Evolutionary conservation across 1,284 basidiomycete genomes (phyloP), one percentile per base, ranked within the genome.

Genomic region (Ceratobasidium sp.): DNA sequence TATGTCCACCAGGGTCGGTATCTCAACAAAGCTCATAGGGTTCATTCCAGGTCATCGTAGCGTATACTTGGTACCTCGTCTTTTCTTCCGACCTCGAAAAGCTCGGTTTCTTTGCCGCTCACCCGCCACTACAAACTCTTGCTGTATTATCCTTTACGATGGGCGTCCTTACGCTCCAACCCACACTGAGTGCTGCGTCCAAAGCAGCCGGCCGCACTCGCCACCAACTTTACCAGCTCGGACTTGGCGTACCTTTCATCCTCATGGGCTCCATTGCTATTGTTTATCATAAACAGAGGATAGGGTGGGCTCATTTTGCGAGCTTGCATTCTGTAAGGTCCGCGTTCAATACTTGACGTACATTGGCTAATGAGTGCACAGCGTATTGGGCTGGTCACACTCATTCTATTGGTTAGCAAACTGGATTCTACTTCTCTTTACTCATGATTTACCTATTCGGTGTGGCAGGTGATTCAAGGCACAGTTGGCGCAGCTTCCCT

Each of bases 281-380:
- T 44, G 82, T 86, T 61, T 85, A 86, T 70, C 89, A 90, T 80
- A 94, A 94, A 81, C 82, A 80, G 40, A 76, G 85, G 0, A 82
- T 86, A 66, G 83, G 80, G 11, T 84, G 84, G 2, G 76, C 84
- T 0, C 92, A 93, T 80, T 90, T 92, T 77, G 86, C 85, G 1
- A 87, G 88, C 15, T 92, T 90, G 91, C 92, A 93, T 81, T 89
- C 88, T 6, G 91, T 92, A 82, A 80, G 88, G 84, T 15, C 66
- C 71, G 29, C 19, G n/a, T 40, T 1, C 15, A 15, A 8, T 9
- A 40, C 25, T n/a, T 57, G 49, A 3, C 44, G 29, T 22, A 61
- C 5, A 15, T 64, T 44, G 43, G 44, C 44, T n/a, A 32, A 69
- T 8, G 29, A 43, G 40, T 22, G 66, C 69, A 49, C 76, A 86